Base-by-base conservation (phyloP, 768 basidiomycete genomes). In the Leucogyrophana mollusca region DNA sequence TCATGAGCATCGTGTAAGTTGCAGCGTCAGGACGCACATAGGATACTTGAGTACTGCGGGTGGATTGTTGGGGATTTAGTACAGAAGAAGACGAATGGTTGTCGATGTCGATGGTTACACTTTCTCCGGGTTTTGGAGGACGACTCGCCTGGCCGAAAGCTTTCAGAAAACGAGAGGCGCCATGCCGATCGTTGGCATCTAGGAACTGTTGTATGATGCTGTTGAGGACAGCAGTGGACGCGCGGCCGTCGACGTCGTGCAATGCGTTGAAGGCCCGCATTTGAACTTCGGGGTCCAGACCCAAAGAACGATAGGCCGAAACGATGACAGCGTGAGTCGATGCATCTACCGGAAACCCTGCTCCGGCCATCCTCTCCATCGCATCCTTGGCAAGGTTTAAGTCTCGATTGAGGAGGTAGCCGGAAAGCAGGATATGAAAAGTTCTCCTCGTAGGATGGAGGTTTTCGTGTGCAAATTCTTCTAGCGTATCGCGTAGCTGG, bases 321-420 rank as follows among this genome's bases (percentile, higher is more conserved):
- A 77, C 73, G 45, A 90, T 72, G 35, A 80, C 60, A 27, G 79
- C 76, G 51, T 85, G 79, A 1, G 87, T 89, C 7, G 73, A 69
- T 4, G 73, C 61, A 53, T 85, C 76, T 52, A 77, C 62, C 10
- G 72, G 70, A 54, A 78, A 71, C 1, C 82, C 83, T 6, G 78
- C 72, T 20, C 69, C 56, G 52, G 70, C 64, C 89, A 92, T 91
- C 17, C 51, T 49, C 9, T 63, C 65, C n/a, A 90, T 64, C 52
- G 64, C 73, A 22, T 64, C 60, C 61, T 75, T 78, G 39, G 85
- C 85, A 33, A 72, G 72, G 46, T 61, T 54, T 36, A 90, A 61
- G 59, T 89, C 75, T 62, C 74, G 70, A 59, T 90, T 90, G 56
- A 78, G 83, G 46, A 91, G 69, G 59, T 83, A 76, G 23, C 81